phyloP scores from a whole-genome alignment of 768 basidiomycete genomes.

The Mycena capillaripes region DNA sequence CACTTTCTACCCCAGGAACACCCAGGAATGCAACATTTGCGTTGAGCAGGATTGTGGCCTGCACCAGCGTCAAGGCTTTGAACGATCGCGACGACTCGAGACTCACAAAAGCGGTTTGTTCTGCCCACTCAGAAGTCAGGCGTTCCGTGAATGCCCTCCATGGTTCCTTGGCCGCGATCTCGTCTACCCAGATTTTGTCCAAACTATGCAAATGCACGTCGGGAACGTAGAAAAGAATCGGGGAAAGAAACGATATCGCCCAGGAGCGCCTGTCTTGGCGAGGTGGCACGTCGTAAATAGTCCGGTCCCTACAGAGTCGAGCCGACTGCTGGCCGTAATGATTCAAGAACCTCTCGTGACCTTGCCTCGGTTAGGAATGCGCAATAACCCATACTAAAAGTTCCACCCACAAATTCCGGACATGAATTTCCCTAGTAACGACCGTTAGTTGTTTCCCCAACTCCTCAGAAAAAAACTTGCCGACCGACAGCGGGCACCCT shows the following conservation, averaged over 20 bases:
- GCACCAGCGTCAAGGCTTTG: neutral
- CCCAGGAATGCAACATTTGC: slow-evolving; percentile 66
- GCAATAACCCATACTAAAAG: neutral
- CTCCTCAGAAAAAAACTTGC: neutral
- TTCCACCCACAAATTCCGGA: slow-evolving; percentile 1
- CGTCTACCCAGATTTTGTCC: slow-evolving; percentile 64
- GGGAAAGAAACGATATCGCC: slow-evolving; percentile 52
- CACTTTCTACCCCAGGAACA: slow-evolving; percentile 54
- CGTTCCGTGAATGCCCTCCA: slow-evolving; percentile 58
- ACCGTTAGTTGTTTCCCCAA: neutral
- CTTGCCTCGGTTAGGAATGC: slow-evolving; percentile 40
- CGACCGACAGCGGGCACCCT: neutral
- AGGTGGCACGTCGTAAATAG: slow-evolving; percentile 42
- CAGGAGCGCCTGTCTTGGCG: slow-evolving; percentile 42
- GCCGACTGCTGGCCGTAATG: slow-evolving; percentile 60
- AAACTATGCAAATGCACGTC: slow-evolving; percentile 55
- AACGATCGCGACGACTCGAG: neutral
- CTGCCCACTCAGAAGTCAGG: slow-evolving; percentile 55
- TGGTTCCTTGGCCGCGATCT: slow-evolving; percentile 49
- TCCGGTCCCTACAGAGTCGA: slow-evolving; percentile 53
- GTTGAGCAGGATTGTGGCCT: slow-evolving; percentile 65
- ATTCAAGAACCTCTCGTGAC: slow-evolving; percentile 53
- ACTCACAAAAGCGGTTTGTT: slow-evolving; percentile 60
- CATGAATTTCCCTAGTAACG: slow-evolving; percentile 13
- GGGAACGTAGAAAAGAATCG: slow-evolving; percentile 62